Conservation (phyloP, 2,329 filamentous ascomycete species). For the Cadophora malorum region DNA sequence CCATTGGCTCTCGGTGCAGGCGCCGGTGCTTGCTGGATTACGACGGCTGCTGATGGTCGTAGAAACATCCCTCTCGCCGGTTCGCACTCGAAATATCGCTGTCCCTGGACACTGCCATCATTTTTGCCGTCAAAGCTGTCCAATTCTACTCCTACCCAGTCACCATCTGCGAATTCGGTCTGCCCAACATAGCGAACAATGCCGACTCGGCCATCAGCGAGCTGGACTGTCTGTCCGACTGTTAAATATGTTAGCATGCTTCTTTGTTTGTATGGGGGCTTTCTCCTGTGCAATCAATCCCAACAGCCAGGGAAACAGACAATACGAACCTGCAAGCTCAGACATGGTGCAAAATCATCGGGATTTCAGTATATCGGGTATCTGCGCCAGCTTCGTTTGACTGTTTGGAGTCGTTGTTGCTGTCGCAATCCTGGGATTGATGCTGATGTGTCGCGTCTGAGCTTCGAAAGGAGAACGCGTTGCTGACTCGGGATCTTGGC, state of each 20-base stretch:
- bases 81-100: constrained; percentile 86
- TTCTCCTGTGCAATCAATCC: neutral
- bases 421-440: neutral
- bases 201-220: constrained; percentile 78
- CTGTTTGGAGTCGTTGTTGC: neutral
- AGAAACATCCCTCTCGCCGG: constrained; percentile 85
- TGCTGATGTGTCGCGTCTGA: constrained; percentile 17
- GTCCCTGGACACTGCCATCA: constrained; percentile 87
- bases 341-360: constrained; percentile 21
- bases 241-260: constrained; percentile 29
- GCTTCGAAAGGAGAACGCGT: constrained; percentile 7
- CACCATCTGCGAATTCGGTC: constrained; percentile 79
- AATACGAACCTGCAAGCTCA: constrained; percentile 18
- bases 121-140: constrained; percentile 87
- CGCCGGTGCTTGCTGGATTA: constrained; percentile 58
- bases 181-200: constrained; percentile 82
- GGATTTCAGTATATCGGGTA: neutral
- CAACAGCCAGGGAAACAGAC: neutral
- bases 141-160: constrained; percentile 91
- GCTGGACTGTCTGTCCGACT: constrained; percentile 61
- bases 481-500: constrained; percentile 11
- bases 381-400: neutral
- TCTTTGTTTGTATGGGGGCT: neutral
- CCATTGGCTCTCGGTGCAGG: constrained; percentile 46
- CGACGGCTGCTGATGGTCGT: constrained; percentile 70